Evolutionary conservation across 1,284 basidiomycete species (phyloP).

Genomic region (Wallemia hederae): DNA sequence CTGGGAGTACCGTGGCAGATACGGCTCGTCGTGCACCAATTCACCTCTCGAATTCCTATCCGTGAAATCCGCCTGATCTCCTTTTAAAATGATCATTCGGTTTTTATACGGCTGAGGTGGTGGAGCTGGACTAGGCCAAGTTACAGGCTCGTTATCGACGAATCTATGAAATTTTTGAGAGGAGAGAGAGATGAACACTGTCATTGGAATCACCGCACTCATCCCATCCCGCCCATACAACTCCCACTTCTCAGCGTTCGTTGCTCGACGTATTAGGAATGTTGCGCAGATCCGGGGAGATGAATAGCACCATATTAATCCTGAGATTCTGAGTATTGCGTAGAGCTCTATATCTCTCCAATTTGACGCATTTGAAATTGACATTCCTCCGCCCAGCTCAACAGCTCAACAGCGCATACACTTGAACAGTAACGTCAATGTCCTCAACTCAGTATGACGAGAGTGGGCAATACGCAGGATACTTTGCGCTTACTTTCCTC

Average conservation of each 20-base stretch:
- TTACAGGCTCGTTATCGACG: too few relatives aligned
- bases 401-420: neutral
- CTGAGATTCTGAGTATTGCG: neutral
- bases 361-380: too few relatives aligned
- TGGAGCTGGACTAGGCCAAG: neutral
- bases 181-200: neutral
- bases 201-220: neutral
- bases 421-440: neutral
- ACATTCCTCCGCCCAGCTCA: too few relatives aligned
- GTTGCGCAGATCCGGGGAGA: neutral
- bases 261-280: neutral
- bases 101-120: neutral
- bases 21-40: neutral
- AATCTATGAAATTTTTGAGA: neutral
- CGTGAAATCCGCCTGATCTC: neutral
- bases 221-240: neutral
- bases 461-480: conserved; percentile 57
- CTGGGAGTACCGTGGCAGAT: neutral
- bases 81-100: neutral
- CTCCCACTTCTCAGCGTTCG: neutral
- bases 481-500: conserved; percentile 63
- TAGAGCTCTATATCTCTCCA: neutral
- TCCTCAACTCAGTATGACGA: conserved; percentile 33
- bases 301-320: neutral
- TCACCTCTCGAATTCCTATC: neutral